phyloP scores from a whole-genome alignment of 2,329 filamentous ascomycete genomes.

The Didymella arachidicola region DNA sequence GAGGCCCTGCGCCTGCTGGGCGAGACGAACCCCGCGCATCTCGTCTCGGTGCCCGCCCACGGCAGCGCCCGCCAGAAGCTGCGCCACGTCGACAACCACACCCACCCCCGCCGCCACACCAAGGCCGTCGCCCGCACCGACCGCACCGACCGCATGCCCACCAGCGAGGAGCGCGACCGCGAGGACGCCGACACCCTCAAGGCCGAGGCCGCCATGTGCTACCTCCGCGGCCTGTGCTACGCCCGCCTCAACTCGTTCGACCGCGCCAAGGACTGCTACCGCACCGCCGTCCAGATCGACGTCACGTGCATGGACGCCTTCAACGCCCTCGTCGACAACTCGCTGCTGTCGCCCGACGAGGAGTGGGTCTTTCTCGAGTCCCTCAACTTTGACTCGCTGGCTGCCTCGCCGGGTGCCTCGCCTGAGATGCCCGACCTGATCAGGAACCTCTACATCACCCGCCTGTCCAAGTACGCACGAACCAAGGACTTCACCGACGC shows the following conservation, averaged over 20 bases:
- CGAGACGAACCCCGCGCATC: conserved; percentile 90
- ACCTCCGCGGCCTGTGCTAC: conserved; percentile 89
- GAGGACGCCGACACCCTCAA: conserved; percentile 79
- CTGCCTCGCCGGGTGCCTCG: conserved; percentile 66
- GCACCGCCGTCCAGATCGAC: conserved; percentile 94
- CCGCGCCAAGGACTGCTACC: conserved; percentile 97
- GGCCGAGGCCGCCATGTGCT: conserved; percentile 98
- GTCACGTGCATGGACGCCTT: conserved; percentile 99
- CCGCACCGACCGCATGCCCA: conserved; percentile 62
- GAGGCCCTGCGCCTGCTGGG: conserved; percentile 87
- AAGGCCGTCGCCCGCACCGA: conserved; percentile 59
- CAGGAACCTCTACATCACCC: conserved; percentile 94
- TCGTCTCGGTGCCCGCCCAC: conserved; percentile 73
- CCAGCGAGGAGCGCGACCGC: conserved; percentile 67
- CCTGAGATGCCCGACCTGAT: conserved; percentile 94
- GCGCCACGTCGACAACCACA: conserved; percentile 67
- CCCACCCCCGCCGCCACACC: conserved; percentile 56
- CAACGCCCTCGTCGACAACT: conserved; percentile 96
- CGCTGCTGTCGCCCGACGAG: conserved; percentile 85
- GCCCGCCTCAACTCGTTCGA: conserved; percentile 98
- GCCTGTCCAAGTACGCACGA: conserved; percentile 93
- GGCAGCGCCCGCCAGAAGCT: conserved; percentile 74
- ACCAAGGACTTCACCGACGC: conserved; percentile 82
- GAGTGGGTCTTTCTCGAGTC: conserved; percentile 90
- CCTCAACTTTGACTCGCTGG: conserved; percentile 86